Base-by-base conservation (phyloP, 1,284 basidiomycete genomes). In the Athelia psychrophila region DNA sequence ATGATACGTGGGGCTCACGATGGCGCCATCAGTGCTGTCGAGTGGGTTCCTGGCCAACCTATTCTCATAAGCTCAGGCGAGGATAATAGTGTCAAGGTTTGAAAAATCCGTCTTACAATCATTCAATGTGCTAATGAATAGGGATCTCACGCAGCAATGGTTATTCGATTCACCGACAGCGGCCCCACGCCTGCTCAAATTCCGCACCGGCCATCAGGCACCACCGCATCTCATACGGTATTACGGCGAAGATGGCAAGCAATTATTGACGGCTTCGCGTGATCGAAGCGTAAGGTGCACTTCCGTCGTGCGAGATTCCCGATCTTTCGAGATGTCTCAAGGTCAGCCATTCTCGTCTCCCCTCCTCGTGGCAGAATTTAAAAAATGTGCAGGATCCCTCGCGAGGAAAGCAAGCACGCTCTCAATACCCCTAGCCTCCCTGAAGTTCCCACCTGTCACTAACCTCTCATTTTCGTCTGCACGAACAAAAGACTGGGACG, bases 211-310 rank as follows among this genome's bases (percentile, higher is more conserved):
- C 20, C 97, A 99, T 63, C 88, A 91, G 59, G 79, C 86, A 1
- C 95, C 96, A 13, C 95, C 96, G 0, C 88, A 95, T 63, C 77
- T 95, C 22, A 93, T 99, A 47, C 81, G 95, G 47, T 98, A 94
- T 68, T 98, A 98, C 66, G 97, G 95, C 20, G 88, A 92, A 20
- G 95, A 99, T 62, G 97, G 97, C 4, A 98, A 98, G 67, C 90
- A 95, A 58, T 76, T 99, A 4, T 72, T 99, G 36, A 94, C 92
- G 2, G 91, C 95, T 1, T 88, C 88, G 3, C 75, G 86, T 49
- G 97, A 99, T 67, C 84, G 93, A 20, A 91, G 91, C 56, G 69
- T 99, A 50, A 78, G 97, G 40, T 93, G 86, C 65, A 95, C 93
- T 4, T 94, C 90, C 51, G 89, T 99, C 38, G 96, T 99, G 6